Evolutionary conservation across 352 stramenopile genomes (phyloP), one percentile per base, ranked within the genome.

Genomic region (Globisporangium emineosum): DNA sequence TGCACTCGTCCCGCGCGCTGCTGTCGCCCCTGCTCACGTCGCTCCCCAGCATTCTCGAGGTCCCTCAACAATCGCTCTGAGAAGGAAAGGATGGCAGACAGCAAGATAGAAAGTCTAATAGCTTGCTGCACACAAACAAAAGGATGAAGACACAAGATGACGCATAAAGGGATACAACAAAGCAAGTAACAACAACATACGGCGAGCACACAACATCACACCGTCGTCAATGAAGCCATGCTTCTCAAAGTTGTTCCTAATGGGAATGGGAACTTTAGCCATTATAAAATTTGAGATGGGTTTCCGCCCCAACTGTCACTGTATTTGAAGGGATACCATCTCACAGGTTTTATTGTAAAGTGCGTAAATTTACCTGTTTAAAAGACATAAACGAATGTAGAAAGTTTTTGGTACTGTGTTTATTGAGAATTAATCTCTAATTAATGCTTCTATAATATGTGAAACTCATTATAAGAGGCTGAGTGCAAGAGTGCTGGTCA

Each of bases 21-120:
- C 70, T 83, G 40, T 91, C 80, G 25, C 77, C 81, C n/a, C 77
- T 90, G 65, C 82, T 90, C 40, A 71, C 75, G 12, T 80, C 79
- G 27, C 66, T 82, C 21, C 60, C 75, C 17, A 71, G 33, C 17
- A 70, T 37, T 43, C 54, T 64, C 7, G 33, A 72, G 15, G 64
- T 85, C 12, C 76, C 75, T 10, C 62, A 40, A 10, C 33, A 58
- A 21, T 37, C 56, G 37, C 62, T 68, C n/a, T 67, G 47, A 65
- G 10, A 42, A 63, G 25, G 29, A 15, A 29, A 33, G n/a, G n/a
- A 42, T n/a, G n/a, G 8, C 15, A 19, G 37, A 43, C 37, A 23
- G 21, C 21, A 17, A 37, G 8, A 8, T 12, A 21, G 33, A 17
- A 12, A 57, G 27, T 2, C 17, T 17, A n/a, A 7, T 8, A 57